phyloP scores from a whole-genome alignment of 129 eudicot genomes.

The Heracleum sosnowskyi region DNA sequence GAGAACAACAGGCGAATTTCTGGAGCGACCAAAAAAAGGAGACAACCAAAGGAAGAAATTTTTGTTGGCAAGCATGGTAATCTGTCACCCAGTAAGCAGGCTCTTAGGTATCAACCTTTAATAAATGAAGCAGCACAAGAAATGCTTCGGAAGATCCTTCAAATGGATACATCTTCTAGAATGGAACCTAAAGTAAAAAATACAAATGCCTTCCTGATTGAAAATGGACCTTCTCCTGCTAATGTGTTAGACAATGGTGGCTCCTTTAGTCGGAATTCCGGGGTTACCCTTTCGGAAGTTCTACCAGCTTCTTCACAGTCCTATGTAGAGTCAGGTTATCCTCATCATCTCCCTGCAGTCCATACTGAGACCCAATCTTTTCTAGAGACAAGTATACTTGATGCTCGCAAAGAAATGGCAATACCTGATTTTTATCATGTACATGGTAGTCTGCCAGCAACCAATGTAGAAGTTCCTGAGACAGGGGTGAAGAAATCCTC shows the following conservation, averaged over 20 bases:
- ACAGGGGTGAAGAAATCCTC: constrained; percentile 15
- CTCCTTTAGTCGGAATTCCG: constrained; percentile 23
- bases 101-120: constrained; percentile 58
- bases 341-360: constrained; percentile 8
- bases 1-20: constrained; percentile 35
- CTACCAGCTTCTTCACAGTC: constrained; percentile 24
- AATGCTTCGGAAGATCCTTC: constrained; percentile 44
- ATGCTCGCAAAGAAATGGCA: constrained; percentile 3
- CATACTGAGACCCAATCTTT: not conserved
- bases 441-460: constrained; percentile 21
- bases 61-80: constrained; percentile 22
- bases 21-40: constrained; percentile 60
- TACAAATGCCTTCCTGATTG: constrained; percentile 32
- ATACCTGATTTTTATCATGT: constrained; percentile 19
- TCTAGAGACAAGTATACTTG: constrained; percentile 16
- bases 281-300: constrained; percentile 45
- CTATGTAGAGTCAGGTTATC: constrained; percentile 10
- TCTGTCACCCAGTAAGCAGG: constrained; percentile 43
- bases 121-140: constrained; percentile 54
- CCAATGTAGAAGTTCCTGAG: constrained; percentile 15
- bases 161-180: constrained; percentile 31
- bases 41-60: constrained; percentile 39
- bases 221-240: constrained; percentile 25
- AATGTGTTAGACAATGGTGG: constrained; percentile 15
- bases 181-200: constrained; percentile 28